Base-by-base conservation (phyloP, 176 grass and related monocot species). In the Stipa capillata region DNA sequence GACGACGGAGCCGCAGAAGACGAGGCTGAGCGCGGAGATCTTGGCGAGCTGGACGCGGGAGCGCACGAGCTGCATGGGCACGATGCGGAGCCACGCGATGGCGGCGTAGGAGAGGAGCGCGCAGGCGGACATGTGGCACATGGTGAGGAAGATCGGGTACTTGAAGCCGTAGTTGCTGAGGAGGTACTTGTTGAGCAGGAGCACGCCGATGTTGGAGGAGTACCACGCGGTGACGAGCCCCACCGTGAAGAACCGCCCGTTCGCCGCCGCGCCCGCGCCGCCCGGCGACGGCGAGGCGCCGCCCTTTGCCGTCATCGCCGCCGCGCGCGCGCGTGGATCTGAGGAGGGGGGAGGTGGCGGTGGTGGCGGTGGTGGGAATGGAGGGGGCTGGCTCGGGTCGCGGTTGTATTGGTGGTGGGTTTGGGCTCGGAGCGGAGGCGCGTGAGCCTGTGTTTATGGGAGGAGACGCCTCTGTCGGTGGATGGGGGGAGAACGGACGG, bases 141-240 rank as follows among this genome's bases (percentile, higher is more conserved):
- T 94, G 87, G 94, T 97, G 85, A 97, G 94, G 88, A 97, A 97
- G 92, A 97, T 94, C 1, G 94, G 94, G 87, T 94, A 97, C 89
- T 92, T 94, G 94, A 97, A 97, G 54, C 94, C 91, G 54, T 97
- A 94, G 91, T 97, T 97, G 85, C 85, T 88, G 73, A 94, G 90
- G 47, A 97, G 87, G 85, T 92, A 97, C 89, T 97, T 97, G 94
- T 97, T 97, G 83, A 97, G 89, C 69, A 97, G 89, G 52, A 97
- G 94, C 75, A 97, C 91, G 60, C 94, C 94, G 85, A 97, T 94
- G 89, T 97, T 97, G 76, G 94, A 97, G 48, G 87, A 90, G 88
- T 97, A 97, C 94, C 94, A 97, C 27, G 91, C 81, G 36, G 89
- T 69, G 60, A 94, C 89, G 21, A 97, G 84, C 20, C 91, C 89